Conservation (phyloP, 371 early-diverging fungal genomes). For the Conidiobolus incongruus region DNA sequence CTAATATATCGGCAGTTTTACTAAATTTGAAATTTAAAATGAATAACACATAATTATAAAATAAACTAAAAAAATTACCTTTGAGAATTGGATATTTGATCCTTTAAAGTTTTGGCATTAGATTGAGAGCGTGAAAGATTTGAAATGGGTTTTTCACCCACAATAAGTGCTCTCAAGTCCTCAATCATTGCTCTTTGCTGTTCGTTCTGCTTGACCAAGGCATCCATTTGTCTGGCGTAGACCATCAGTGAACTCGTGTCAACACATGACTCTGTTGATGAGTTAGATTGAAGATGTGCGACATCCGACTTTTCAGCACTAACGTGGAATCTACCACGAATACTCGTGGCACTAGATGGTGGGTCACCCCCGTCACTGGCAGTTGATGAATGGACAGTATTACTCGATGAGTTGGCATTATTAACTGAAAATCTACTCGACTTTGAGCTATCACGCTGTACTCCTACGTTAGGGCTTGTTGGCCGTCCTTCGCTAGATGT, state of each 20-base stretch:
- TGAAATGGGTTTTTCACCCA: neutral
- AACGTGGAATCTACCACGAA: neutral
- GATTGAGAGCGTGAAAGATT: neutral
- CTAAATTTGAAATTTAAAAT: neutral
- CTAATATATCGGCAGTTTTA: neutral
- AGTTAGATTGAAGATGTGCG: neutral
- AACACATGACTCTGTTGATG: neutral
- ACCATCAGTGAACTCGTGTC: neutral
- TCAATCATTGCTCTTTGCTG: neutral
- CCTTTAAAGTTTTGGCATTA: neutral
- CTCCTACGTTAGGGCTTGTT: neutral
- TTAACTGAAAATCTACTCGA: slow-evolving; percentile 1
- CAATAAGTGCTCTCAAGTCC: neutral
- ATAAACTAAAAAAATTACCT: neutral
- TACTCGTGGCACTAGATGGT: neutral
- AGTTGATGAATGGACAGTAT: neutral
- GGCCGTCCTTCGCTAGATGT: neutral
- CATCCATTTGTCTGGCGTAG: neutral
- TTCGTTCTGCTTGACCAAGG: neutral
- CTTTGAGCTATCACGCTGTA: neutral
- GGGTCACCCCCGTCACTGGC: too few relatives aligned
- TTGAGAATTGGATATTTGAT: neutral
- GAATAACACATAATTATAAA: too few relatives aligned
- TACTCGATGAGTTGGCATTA: neutral
- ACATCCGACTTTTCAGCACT: neutral